Evolutionary conservation across 2,329 filamentous ascomycete species (phyloP).

Genomic region (Calycina marina): DNA sequence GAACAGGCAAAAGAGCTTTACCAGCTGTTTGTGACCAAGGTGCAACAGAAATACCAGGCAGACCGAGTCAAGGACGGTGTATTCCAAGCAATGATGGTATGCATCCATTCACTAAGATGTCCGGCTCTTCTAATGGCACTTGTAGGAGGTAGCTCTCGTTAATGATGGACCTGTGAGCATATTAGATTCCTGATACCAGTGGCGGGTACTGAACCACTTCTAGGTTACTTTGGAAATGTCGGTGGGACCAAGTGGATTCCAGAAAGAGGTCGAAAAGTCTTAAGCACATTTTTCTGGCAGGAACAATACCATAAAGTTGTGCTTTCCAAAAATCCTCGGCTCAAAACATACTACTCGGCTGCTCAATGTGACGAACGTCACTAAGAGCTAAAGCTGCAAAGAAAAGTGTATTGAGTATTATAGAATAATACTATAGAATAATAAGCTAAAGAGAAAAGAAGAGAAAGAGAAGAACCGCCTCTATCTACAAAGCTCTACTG

Average conservation of each 20-base stretch:
- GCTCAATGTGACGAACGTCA: no score
- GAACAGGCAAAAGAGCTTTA: slow-evolving; percentile 72
- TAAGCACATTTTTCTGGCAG: no score
- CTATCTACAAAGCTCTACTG: no score
- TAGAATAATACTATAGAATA: no score
- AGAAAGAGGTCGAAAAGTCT: no score
- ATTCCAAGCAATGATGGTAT: slow-evolving; percentile 90
- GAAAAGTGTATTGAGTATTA: no score
- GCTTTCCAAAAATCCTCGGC: no score
- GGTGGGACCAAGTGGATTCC: slow-evolving; percentile 13
- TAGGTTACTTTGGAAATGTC: slow-evolving; percentile 22
- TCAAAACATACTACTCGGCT: no score
- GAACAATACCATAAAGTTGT: no score
- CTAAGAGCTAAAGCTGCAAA: no score
- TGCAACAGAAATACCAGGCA: slow-evolving; percentile 54
- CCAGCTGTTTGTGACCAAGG: slow-evolving; percentile 64
- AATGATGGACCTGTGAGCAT: slow-evolving; percentile 63
- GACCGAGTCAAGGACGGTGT: slow-evolving; percentile 86
- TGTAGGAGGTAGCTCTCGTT: slow-evolving; percentile 62
- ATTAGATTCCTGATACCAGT: not conserved
- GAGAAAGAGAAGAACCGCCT: no score
- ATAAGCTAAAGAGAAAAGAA: no score
- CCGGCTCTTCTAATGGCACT: slow-evolving; percentile 1
- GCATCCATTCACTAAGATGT: not conserved
- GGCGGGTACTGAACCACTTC: slow-evolving; percentile 3